Conservation (phyloP, 495 filamentous ascomycete species). For the Massariosphaeria phaeospora region DNA sequence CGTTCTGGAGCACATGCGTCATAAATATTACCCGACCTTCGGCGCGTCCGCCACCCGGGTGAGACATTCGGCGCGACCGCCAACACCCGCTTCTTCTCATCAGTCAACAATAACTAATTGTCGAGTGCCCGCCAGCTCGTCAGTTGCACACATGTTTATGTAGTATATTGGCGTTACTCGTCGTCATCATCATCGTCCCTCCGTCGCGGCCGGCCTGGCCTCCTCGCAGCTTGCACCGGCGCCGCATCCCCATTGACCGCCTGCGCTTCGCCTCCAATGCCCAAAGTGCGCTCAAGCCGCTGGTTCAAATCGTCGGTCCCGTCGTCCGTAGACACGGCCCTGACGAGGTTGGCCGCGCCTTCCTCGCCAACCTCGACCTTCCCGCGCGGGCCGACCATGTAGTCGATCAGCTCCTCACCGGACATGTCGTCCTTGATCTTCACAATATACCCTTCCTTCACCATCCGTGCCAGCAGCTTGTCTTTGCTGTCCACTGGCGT, state of each 20-base stretch:
- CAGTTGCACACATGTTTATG: too few species aligned
- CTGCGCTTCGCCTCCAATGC: constrained; percentile 5
- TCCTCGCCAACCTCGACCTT: constrained; percentile 76
- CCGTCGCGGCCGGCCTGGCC: constrained; percentile 8
- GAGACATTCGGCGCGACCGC: too few species aligned
- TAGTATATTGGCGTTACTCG: too few species aligned
- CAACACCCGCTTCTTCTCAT: too few species aligned
- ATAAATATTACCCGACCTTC: too few species aligned
- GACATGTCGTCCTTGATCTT: constrained; percentile 51
- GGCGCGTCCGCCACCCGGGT: too few species aligned
- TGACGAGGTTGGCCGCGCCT: constrained; percentile 65
- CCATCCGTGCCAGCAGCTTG: constrained; percentile 64
- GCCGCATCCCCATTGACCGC: constrained; percentile 5
- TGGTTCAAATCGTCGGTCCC: constrained; percentile 36
- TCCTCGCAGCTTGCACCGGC: constrained; percentile 2
- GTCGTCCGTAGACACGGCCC: constrained; percentile 46
- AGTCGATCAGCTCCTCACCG: constrained; percentile 63
- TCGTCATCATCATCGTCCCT: constrained; percentile 11
- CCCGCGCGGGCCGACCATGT: constrained; percentile 74
- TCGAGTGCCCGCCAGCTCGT: too few species aligned
- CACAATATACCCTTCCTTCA: constrained; percentile 76
- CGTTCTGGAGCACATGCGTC: too few species aligned
- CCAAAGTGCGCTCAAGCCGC: constrained; percentile 39
- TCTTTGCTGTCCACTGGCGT: constrained; percentile 75
- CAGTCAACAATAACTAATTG: too few species aligned